Conservation (phyloP, 768 basidiomycete species). For the Gymnopilus junonius region DNA sequence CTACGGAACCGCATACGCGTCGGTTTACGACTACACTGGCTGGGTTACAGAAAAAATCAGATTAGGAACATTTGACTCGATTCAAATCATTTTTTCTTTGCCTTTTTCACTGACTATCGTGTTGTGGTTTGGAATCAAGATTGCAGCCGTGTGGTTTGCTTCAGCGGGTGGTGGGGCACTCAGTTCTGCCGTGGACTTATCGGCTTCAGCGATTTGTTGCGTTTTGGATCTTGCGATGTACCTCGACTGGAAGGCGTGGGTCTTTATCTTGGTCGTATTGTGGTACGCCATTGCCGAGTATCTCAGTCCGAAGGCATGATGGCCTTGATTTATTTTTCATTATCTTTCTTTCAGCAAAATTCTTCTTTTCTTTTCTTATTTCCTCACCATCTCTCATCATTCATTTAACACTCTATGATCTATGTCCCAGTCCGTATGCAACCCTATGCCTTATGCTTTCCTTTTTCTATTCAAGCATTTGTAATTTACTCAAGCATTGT, state of each 20-base stretch:
- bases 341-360: neutral
- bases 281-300: constrained; percentile 7
- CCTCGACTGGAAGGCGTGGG: neutral
- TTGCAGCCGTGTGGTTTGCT: neutral
- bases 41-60: neutral
- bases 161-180: neutral
- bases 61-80: neutral
- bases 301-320: neutral
- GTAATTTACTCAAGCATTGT: neutral
- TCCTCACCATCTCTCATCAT: neutral
- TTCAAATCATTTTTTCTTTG: neutral
- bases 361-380: neutral
- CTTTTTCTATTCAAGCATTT: neutral
- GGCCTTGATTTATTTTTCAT: neutral
- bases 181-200: too few relatives aligned
- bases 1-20: neutral
- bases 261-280: neutral
- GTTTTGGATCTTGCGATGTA: neutral
- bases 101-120: neutral
- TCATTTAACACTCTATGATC: constrained; percentile 1
- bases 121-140: neutral
- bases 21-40: neutral
- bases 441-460: neutral
- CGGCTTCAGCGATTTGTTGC: too few relatives aligned
- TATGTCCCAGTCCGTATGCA: too few relatives aligned